Conservation (phyloP, 139 green algal species). For the Auxenochlorella pyrenoidosa region DNA sequence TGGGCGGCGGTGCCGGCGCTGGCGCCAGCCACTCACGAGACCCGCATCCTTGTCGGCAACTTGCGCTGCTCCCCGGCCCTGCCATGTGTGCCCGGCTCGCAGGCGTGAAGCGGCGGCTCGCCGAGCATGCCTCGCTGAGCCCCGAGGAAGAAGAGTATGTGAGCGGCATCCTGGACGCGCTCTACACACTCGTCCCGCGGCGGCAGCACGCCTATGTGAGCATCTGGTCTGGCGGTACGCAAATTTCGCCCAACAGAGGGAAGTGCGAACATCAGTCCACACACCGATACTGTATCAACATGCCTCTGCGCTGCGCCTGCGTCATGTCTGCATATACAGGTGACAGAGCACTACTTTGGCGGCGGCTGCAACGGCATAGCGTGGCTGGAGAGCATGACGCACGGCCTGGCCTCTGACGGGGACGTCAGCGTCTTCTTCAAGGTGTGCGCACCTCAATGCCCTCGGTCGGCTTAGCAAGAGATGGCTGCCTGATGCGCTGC, state of each 20-base stretch:
- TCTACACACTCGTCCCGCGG: background rate
- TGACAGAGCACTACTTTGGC: slow-evolving; percentile 15
- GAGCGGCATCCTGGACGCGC: background rate
- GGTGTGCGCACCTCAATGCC: too few relatives aligned
- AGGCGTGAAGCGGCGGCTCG: background rate
- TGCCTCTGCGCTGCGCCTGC: too few relatives aligned
- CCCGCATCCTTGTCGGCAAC: background rate
- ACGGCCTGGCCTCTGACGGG: background rate
- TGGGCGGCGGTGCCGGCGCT: background rate
- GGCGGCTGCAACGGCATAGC: background rate
- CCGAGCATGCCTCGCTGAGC: background rate
- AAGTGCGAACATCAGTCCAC: too few relatives aligned
- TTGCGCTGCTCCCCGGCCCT: too few relatives aligned
- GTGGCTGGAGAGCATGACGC: slow-evolving; percentile 1
- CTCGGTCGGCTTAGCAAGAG: too few relatives aligned
- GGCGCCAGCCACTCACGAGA: background rate
- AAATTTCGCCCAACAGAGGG: too few relatives aligned
- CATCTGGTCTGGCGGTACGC: too few relatives aligned
- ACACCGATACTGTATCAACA: background rate
- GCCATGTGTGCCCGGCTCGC: background rate
- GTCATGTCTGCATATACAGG: background rate
- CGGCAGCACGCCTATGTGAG: slow-evolving; percentile 21
- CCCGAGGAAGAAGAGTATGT: slow-evolving; percentile 24
- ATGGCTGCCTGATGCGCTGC: too few relatives aligned
- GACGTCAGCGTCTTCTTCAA: slow-evolving; percentile 14